Evolutionary conservation across 352 stramenopile genomes (phyloP).

Genomic region (Globisporangium spinosum): DNA sequence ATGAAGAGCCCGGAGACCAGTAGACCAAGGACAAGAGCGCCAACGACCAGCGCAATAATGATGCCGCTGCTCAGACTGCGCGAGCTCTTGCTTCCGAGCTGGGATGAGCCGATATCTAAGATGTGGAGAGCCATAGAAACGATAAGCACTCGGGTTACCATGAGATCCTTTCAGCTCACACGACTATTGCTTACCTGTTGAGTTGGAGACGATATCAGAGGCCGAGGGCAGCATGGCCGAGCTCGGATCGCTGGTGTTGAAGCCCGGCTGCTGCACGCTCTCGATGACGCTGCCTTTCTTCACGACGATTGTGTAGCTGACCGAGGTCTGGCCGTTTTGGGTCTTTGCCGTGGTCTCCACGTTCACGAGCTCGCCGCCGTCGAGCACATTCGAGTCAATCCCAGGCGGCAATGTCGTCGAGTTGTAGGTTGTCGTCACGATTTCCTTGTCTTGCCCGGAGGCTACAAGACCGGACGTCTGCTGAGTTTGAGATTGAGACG

Average conservation of each 20-base stretch:
- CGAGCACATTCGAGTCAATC: conserved; percentile 30
- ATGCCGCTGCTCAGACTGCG: conserved; percentile 7
- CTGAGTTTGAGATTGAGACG: neutral
- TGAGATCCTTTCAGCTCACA: neutral
- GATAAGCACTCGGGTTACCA: neutral
- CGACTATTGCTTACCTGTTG: neutral
- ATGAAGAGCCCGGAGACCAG: conserved; percentile 14
- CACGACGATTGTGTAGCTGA: conserved; percentile 43
- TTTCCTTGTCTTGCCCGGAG: neutral
- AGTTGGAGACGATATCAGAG: neutral
- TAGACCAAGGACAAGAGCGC: conserved; percentile 10
- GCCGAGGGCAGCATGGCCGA: neutral
- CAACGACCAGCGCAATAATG: conserved; percentile 12
- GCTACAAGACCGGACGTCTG: too few relatives aligned
- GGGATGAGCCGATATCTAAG: neutral
- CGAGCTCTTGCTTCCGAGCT: neutral
- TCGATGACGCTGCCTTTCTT: conserved; percentile 24
- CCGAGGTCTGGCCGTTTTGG: conserved; percentile 24
- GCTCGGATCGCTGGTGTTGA: conserved; percentile 13
- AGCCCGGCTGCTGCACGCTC: conserved; percentile 10
- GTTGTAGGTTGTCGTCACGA: conserved; percentile 28
- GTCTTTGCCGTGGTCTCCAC: conserved; percentile 34
- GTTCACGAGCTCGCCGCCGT: conserved; percentile 30
- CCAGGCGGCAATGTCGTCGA: conserved; percentile 36
- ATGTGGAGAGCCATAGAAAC: neutral